A percentile compares a stretch with the other conserved stretches of the same genome.
phyloP scores from a whole-genome alignment of 306 rosid genomes.

The Fragaria iinumae region DNA sequence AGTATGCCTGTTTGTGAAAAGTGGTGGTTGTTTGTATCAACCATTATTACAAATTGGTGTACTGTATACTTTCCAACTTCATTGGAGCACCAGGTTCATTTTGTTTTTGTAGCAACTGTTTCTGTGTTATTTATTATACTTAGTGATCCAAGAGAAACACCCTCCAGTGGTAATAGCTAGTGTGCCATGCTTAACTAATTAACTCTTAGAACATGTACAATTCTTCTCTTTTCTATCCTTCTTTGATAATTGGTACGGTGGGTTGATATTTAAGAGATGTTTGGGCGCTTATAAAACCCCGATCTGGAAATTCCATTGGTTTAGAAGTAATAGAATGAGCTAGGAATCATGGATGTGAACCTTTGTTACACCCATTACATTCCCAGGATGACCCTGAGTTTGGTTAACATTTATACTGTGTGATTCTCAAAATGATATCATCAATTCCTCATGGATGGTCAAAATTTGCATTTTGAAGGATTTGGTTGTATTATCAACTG shows the following conservation, averaged over 20 bases:
- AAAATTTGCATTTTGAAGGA: slow-evolving; percentile 8
- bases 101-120: not conserved
- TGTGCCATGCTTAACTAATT: slow-evolving; percentile 8
- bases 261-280: not conserved
- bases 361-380: slow-evolving; percentile 4
- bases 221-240: not conserved
- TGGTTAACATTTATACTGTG: not conserved
- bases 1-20: not conserved
- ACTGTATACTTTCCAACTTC: not conserved
- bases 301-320: slow-evolving; percentile 7
- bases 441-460: not conserved
- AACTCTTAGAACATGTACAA: not conserved
- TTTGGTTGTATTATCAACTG: not conserved
- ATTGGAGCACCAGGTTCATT: not conserved
- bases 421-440: not conserved
- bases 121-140: not conserved
- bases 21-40: not conserved
- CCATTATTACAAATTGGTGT: not conserved
- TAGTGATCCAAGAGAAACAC: not conserved
- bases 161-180: no score
- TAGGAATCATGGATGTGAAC: slow-evolving; percentile 1
- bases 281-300: not conserved
- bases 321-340: not conserved
- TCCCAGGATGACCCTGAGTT: not conserved
- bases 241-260: not conserved